A percentile compares a stretch with the other conserved stretches of the same genome.
Conservation (phyloP, 768 basidiomycete genomes). For the Tubosaeta sp. region DNA sequence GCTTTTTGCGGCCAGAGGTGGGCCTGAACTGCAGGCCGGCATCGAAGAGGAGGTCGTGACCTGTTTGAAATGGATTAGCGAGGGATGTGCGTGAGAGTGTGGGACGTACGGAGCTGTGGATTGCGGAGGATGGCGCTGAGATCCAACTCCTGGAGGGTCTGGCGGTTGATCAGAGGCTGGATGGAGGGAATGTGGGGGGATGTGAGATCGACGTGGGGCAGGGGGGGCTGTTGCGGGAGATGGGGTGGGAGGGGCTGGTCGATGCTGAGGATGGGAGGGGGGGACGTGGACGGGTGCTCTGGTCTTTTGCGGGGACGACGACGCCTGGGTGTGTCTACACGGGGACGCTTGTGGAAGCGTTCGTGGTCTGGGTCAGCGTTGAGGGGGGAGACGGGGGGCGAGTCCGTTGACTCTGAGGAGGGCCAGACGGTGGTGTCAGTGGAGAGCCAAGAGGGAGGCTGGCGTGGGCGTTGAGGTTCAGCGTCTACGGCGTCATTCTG, state of each 20-base stretch:
- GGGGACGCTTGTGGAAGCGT: conserved; percentile 29
- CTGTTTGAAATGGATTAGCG: conserved; percentile 34
- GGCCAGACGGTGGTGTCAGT: conserved; percentile 37
- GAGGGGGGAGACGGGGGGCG: conserved; percentile 38
- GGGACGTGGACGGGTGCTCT: conserved; percentile 18
- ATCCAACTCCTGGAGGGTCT: conserved; percentile 82
- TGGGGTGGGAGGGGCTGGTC: conserved; percentile 23
- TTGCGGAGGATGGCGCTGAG: conserved; percentile 81
- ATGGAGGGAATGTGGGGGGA: conserved; percentile 62
- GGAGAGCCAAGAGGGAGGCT: conserved; percentile 33
- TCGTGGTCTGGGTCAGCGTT: conserved; percentile 28
- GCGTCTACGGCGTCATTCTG: conserved; percentile 18
- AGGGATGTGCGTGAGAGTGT: background rate
- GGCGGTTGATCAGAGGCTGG: conserved; percentile 75
- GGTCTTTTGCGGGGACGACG: conserved; percentile 29
- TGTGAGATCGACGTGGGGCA: conserved; percentile 36
- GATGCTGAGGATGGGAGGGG: conserved; percentile 22
- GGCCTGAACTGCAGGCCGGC: conserved; percentile 79
- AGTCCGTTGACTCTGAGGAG: conserved; percentile 34
- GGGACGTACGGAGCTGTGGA: conserved; percentile 79
- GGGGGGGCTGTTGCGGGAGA: conserved; percentile 26
- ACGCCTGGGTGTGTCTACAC: conserved; percentile 24
- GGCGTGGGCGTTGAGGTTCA: conserved; percentile 26
- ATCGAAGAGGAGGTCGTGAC: conserved; percentile 89
- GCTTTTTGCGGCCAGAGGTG: conserved; percentile 67